Percentiles rank a stretch among this genome's conserved stretches.
Evolutionary conservation across 352 stramenopile genomes (phyloP).

Genomic region (Phytopythium mirpurense): DNA sequence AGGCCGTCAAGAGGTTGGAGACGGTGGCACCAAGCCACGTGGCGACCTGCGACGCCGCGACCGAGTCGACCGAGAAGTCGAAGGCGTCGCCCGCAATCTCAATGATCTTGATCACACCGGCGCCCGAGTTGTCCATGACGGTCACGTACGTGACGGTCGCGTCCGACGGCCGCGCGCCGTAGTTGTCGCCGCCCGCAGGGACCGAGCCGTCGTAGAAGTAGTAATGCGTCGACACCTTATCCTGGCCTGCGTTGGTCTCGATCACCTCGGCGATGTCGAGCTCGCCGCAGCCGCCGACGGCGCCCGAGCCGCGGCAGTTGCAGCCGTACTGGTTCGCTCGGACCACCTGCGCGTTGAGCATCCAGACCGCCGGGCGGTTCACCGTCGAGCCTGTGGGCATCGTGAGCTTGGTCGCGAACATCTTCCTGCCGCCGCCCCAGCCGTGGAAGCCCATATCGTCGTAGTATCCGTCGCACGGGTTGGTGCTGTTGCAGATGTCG

Average conservation of each 20-base stretch:
- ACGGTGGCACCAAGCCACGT: slow-evolving; percentile 32
- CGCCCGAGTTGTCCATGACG: slow-evolving; percentile 39
- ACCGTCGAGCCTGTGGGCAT: slow-evolving; percentile 37
- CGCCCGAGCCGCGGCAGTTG: slow-evolving; percentile 59
- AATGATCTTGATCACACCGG: slow-evolving; percentile 38
- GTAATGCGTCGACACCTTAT: slow-evolving; percentile 68
- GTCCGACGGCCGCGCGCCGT: slow-evolving; percentile 23
- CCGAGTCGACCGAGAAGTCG: slow-evolving; percentile 24
- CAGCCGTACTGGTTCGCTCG: slow-evolving; percentile 65
- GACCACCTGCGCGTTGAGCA: slow-evolving; percentile 68
- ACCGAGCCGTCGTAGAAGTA: slow-evolving; percentile 63
- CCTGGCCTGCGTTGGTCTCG: slow-evolving; percentile 42
- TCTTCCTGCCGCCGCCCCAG: slow-evolving; percentile 61
- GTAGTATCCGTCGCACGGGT: slow-evolving; percentile 62
- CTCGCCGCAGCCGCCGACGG: slow-evolving; percentile 57
- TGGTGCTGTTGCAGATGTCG: slow-evolving; percentile 35
- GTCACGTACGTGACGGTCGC: slow-evolving; percentile 37
- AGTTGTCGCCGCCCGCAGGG: slow-evolving; percentile 38
- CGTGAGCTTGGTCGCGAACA: slow-evolving; percentile 69
- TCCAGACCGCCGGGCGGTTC: slow-evolving; percentile 68
- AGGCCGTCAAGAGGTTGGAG: slow-evolving; percentile 23
- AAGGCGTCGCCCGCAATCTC: slow-evolving; percentile 37
- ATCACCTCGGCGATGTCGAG: slow-evolving; percentile 72
- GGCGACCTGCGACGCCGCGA: slow-evolving; percentile 23
- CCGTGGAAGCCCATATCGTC: slow-evolving; percentile 58